These are phyloP conservation scores for Pythium apleroticum DNA, from an alignment of 352 stramenopile genomes.

Conservation along the genomic window DNA sequence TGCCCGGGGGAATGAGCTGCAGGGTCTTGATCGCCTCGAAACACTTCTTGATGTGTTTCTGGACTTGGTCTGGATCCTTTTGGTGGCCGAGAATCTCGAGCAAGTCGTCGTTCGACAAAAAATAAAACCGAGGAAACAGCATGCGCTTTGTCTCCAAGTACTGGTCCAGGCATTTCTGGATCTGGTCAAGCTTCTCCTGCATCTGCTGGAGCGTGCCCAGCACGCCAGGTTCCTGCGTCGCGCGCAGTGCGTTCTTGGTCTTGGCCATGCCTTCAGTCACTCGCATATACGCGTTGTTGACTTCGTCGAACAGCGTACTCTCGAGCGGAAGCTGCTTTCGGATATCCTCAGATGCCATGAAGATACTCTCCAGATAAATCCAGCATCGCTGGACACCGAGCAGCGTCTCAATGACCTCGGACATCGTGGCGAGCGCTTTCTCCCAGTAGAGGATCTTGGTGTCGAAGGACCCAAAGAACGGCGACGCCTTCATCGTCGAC, in stretches of 20 bases:
- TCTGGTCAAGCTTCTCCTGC: constrained; percentile 87
- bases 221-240: constrained; percentile 60
- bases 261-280: constrained; percentile 80
- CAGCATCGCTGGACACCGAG: constrained; percentile 92
- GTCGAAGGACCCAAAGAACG: constrained; percentile 92
- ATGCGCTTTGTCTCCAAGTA: constrained; percentile 89
- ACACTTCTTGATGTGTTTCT: constrained; percentile 92
- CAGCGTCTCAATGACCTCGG: constrained; percentile 89
- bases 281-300: constrained; percentile 75
- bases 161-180: constrained; percentile 87
- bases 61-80: constrained; percentile 86
- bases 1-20: constrained; percentile 56
- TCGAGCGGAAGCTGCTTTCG: constrained; percentile 91
- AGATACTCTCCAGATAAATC: constrained; percentile 96
- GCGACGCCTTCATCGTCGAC: constrained; percentile 93
- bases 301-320: constrained; percentile 83
- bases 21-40: constrained; percentile 91
- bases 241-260: constrained; percentile 71
- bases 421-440: constrained; percentile 78
- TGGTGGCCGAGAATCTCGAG: constrained; percentile 86
- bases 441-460: constrained; percentile 90
- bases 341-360: constrained; percentile 95
- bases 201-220: constrained; percentile 72
- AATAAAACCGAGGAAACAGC: constrained; percentile 87
- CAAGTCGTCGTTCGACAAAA: constrained; percentile 88